Evolutionary conservation across 257 asterid genomes (phyloP).

Genomic region (Thymus mandschuricus): DNA sequence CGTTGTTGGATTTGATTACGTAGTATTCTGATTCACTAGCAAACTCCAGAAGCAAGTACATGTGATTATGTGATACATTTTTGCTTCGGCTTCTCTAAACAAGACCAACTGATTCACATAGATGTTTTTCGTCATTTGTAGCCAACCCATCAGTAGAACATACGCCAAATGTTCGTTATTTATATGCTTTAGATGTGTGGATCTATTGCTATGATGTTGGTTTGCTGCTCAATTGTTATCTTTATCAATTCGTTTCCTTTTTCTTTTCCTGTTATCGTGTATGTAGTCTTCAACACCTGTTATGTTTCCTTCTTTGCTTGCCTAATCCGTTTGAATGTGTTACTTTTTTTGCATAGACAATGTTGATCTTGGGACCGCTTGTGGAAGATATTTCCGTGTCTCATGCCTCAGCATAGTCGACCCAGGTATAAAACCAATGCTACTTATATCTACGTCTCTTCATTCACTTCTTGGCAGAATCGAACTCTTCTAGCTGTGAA

Average conservation of each 20-base stretch:
- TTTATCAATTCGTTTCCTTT: not conserved
- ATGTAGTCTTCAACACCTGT: not conserved
- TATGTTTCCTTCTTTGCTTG: not conserved
- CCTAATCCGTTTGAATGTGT: not conserved
- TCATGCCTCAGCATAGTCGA: conserved; percentile 84
- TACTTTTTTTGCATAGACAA: conserved; percentile 45
- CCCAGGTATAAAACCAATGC: conserved; percentile 43
- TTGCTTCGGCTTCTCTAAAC: not conserved
- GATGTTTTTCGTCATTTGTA: not conserved
- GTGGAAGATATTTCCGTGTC: conserved; percentile 71
- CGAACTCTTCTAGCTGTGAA: not conserved
- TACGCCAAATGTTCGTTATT: not conserved
- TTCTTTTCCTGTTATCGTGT: not conserved
- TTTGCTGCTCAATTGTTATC: not conserved
- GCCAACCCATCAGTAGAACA: not conserved
- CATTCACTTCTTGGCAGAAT: not conserved
- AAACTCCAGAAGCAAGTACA: not conserved
- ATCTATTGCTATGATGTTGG: not conserved
- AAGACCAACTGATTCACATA: not conserved
- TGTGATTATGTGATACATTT: not conserved
- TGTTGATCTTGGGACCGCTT: conserved; percentile 81
- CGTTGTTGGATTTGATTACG: not conserved
- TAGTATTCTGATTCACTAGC: not conserved
- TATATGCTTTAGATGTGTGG: not conserved
- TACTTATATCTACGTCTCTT: not conserved